Conservation (phyloP, 768 basidiomycete species). For the Sutorius australiensis region DNA sequence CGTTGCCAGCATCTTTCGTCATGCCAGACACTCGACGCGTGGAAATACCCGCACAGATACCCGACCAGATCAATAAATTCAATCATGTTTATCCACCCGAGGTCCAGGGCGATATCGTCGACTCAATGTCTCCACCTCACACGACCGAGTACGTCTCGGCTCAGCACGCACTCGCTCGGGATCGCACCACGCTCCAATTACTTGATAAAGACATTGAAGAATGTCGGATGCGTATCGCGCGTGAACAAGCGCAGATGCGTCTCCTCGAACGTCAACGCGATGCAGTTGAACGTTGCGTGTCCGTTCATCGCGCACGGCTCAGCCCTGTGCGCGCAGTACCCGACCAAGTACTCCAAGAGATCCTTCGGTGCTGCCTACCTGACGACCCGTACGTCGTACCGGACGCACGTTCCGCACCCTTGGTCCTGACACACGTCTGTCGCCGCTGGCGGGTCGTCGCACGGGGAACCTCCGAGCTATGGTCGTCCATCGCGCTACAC, state of each 20-base stretch:
- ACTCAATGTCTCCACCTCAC: slow-evolving; percentile 23
- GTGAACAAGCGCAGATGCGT: slow-evolving; percentile 12
- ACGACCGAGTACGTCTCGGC: slow-evolving; percentile 17
- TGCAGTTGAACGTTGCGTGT: slow-evolving; percentile 13
- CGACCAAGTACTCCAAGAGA: slow-evolving; percentile 31
- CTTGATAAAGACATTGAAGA: slow-evolving; percentile 17
- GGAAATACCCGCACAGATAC: neutral
- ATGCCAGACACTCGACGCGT: neutral
- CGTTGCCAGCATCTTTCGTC: slow-evolving; percentile 2
- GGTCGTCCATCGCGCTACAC: slow-evolving; percentile 26
- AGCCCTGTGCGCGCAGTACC: slow-evolving; percentile 29
- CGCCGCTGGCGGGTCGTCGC: slow-evolving; percentile 31
- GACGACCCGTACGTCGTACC: slow-evolving; percentile 24
- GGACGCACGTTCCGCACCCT: slow-evolving; percentile 21
- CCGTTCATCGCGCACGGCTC: slow-evolving; percentile 25
- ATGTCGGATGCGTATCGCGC: slow-evolving; percentile 15
- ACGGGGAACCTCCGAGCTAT: slow-evolving; percentile 30
- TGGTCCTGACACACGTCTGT: slow-evolving; percentile 33
- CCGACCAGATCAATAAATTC: neutral
- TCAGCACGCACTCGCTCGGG: slow-evolving; percentile 17
- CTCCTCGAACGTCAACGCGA: slow-evolving; percentile 20
- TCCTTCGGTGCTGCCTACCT: slow-evolving; percentile 28
- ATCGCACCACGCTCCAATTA: slow-evolving; percentile 13
- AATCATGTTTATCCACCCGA: neutral
- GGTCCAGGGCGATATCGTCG: slow-evolving; percentile 13